Evolutionary conservation across 1,284 basidiomycete species (phyloP).

Genomic region (Amylostereum areolatum): DNA sequence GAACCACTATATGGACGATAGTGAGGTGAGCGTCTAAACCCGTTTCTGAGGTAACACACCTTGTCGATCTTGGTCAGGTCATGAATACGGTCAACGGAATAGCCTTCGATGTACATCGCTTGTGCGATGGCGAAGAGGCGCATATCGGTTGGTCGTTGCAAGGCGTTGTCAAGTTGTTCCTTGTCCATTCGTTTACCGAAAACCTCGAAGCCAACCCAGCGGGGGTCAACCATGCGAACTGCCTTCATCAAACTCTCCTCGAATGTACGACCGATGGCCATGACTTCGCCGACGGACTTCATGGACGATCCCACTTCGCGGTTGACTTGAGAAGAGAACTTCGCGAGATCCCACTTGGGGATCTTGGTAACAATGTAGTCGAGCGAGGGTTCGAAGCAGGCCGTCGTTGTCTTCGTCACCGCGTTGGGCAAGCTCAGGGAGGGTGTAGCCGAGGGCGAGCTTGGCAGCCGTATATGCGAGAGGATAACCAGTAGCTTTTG

Average conservation of each 20-base stretch:
- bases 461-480: slow-evolving; percentile 99
- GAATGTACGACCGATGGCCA: slow-evolving; percentile 99
- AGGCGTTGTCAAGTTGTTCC: slow-evolving; percentile 77
- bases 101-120: slow-evolving; percentile 93
- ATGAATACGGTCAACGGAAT: slow-evolving; percentile 87
- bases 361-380: slow-evolving; percentile 99
- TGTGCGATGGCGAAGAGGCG: slow-evolving; percentile 96
- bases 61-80: slow-evolving; percentile 98
- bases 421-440: slow-evolving; percentile 98
- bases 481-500: slow-evolving; percentile 98
- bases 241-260: slow-evolving; percentile 99
- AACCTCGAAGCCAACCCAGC: slow-evolving; percentile 79
- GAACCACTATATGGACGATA: slow-evolving; percentile 78
- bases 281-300: slow-evolving; percentile 99
- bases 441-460: slow-evolving; percentile 97
- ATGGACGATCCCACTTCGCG: slow-evolving; percentile 95
- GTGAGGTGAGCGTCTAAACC: too few relatives aligned
- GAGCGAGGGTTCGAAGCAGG: slow-evolving; percentile 98
- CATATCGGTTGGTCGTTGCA: slow-evolving; percentile 81
- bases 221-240: slow-evolving; percentile 94
- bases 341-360: slow-evolving; percentile 99
- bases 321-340: slow-evolving; percentile 92
- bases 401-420: slow-evolving; percentile 98
- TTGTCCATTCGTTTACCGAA: slow-evolving; percentile 58
- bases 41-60: too few relatives aligned